These are phyloP conservation scores for Mucor irregularis DNA, from an alignment of 371 early-diverging fungal genomes.

Conservation along the genomic window DNA sequence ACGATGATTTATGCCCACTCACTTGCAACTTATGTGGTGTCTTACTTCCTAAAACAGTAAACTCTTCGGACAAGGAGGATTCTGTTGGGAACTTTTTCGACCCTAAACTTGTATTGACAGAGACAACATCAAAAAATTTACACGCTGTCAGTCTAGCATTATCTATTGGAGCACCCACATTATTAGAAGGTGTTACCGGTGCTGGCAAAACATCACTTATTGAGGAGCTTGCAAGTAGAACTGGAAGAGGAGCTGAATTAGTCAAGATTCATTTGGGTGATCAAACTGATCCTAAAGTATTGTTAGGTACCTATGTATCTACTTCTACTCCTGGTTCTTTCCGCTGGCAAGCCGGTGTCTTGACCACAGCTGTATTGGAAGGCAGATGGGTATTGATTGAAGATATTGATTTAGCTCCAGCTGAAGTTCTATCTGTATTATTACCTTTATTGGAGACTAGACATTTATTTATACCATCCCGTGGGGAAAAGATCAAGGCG, in stretches of 20 bases:
- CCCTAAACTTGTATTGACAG: constrained; percentile 67
- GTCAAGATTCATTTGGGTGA: constrained; percentile 98
- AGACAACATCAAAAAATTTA: constrained; percentile 72
- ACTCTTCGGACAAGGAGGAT: constrained; percentile 16
- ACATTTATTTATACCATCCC: constrained; percentile 89
- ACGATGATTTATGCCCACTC: constrained; percentile 53
- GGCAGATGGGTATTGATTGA: constrained; percentile 99
- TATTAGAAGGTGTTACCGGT: constrained; percentile 94
- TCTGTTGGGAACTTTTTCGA: constrained; percentile 17
- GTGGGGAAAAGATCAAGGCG: constrained; percentile 92
- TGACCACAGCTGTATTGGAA: constrained; percentile 92
- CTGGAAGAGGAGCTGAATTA: constrained; percentile 71
- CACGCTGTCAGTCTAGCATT: constrained; percentile 81
- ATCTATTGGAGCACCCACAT: constrained; percentile 84
- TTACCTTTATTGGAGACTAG: constrained; percentile 94
- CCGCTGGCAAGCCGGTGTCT: constrained; percentile 95
- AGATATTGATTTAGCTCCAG: constrained; percentile 98
- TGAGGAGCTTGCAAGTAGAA: constrained; percentile 83
- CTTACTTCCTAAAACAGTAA: constrained; percentile 43
- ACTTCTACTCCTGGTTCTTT: constrained; percentile 93
- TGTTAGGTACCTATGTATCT: constrained; percentile 96
- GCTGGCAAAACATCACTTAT: constrained; percentile 95
- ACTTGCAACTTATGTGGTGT: constrained; percentile 71
- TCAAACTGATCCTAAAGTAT: constrained; percentile 96
- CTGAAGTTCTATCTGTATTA: constrained; percentile 96